Evolutionary conservation across 140 eudicot genomes (phyloP), one percentile per base, ranked within the genome.

Genomic region (Senecio squalidus): DNA sequence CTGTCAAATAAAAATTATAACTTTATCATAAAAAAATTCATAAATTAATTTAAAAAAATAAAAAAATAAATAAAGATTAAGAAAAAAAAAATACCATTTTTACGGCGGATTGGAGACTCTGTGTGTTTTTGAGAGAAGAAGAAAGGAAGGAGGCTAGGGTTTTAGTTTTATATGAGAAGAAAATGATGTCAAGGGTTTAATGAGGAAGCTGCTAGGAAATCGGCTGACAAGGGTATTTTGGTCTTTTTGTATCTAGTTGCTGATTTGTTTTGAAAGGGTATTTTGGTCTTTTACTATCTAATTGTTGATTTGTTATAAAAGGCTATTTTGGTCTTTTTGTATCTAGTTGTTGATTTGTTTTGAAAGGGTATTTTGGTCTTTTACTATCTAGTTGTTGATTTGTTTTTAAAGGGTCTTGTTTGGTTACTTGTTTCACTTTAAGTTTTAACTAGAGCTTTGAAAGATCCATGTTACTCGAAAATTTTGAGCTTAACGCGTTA

Each of bases 131-230:
- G 55, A 17, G 46, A 8, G 53, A 26, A 36, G 41, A 30, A 38
- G 41, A 29, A 6, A 50, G 29, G 21, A 58, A 56, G 77, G 73
- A 48, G 72, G 67, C 64, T 80, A 75, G 85, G 82, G 78, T 75
- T 79, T 79, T 73, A 58, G 64, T 8, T 24, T 51, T 20, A 29
- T 61, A 9, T 11, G 71, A 71, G 34, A 23, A 18, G 10, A 16
- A 7, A 3, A 5, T 13, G 18, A 11, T 16, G 31, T 4, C 24
- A 22, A 64, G 76, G 83, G 83, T 72, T 78, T 78, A 66, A 62
- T 57, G 58, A 41, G 52, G 64, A 63, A 63, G 76, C 34, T 54
- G 33, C 60, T 36, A 55, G 70, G 65, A n/a, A 14, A 4, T 51
- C 9, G 60, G 28, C 33, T 9, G 55, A 6, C 10, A 55, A 56